Base-by-base conservation (phyloP, 129 eudicot genomes). In the Pseudognaphalium luteoalbum region DNA sequence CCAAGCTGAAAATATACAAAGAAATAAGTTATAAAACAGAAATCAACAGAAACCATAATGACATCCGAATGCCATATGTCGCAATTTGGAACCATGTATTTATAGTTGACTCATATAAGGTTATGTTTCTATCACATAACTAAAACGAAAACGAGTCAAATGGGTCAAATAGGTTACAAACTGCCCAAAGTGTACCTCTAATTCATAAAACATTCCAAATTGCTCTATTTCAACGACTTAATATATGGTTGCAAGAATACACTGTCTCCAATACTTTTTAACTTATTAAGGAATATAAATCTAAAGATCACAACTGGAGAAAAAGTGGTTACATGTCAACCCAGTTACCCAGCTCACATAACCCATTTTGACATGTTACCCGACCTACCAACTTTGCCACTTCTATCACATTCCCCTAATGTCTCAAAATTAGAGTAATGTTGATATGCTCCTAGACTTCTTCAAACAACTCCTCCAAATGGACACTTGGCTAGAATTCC, bases 1-100 rank as follows among this genome's bases (percentile, higher is more conserved):
- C 98, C 97, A 76, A 91, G 68, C 98, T 93, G 91, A 78, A 80
- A 47, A 41, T 32, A 68, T 12, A 42, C 5, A 42, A 7, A 42
- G 47, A 30, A 29, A 7, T 22, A 33, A 58, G 28, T 72, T 29
- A 66, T 44, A 25, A 60, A 3, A 30, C 30, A 68, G 62, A 34
- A 17, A 22, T 51, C 0, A 42, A 59, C 70, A 41, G 9, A 41
- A 59, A 60, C 60, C 59, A 76, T 22, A 76, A 67, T 19, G 8
- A 39, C 39, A 35, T 37, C 17, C 32, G 9, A 37, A 67, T 67
- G 21, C 32, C 16, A 67, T 17, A 67, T 44, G 72, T 67, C 56
- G 54, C 52, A 10, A 37, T 66, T 34, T 19, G 51, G 25, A 66
- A 15, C 16, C 29, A 19, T 7, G 4, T 10, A 28, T 29, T 61